phyloP scores from a whole-genome alignment of 306 rosid species.

The Ceratonia siliqua region DNA sequence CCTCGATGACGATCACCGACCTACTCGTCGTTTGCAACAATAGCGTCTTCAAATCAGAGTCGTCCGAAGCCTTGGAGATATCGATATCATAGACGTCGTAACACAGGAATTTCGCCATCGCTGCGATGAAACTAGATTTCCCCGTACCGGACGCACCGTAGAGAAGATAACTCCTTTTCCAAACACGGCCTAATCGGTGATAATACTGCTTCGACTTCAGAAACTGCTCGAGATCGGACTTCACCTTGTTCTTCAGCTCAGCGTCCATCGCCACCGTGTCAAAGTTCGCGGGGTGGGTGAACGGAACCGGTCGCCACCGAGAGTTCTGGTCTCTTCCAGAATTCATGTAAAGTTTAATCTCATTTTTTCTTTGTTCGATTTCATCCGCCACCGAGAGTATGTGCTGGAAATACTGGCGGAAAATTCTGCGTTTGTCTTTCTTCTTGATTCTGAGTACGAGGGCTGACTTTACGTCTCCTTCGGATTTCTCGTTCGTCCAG shows the following conservation, averaged over 20 bases:
- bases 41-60: constrained; percentile 58
- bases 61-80: constrained; percentile 54
- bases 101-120: constrained; percentile 78
- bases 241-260: constrained; percentile 71
- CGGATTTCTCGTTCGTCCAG: constrained; percentile 53
- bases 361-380: constrained; percentile 61
- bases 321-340: constrained; percentile 31
- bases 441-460: constrained; percentile 60
- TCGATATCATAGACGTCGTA: constrained; percentile 86
- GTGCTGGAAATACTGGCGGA: constrained; percentile 88
- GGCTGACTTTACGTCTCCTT: constrained; percentile 25
- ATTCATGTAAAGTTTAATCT: constrained; percentile 56
- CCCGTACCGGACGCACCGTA: constrained; percentile 86
- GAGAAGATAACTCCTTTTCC: constrained; percentile 89
- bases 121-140: constrained; percentile 79
- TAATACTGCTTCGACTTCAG: constrained; percentile 81
- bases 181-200: constrained; percentile 83
- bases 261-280: constrained; percentile 74
- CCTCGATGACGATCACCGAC: constrained; percentile 80
- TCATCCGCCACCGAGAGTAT: constrained; percentile 68
- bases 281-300: constrained; percentile 80
- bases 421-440: constrained; percentile 72
- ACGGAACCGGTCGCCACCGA: constrained; percentile 72
- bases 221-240: constrained; percentile 79
- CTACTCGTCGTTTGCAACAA: constrained; percentile 66